phyloP scores from a whole-genome alignment of 2,329 filamentous ascomycete species.

The Cryphonectria japonica region DNA sequence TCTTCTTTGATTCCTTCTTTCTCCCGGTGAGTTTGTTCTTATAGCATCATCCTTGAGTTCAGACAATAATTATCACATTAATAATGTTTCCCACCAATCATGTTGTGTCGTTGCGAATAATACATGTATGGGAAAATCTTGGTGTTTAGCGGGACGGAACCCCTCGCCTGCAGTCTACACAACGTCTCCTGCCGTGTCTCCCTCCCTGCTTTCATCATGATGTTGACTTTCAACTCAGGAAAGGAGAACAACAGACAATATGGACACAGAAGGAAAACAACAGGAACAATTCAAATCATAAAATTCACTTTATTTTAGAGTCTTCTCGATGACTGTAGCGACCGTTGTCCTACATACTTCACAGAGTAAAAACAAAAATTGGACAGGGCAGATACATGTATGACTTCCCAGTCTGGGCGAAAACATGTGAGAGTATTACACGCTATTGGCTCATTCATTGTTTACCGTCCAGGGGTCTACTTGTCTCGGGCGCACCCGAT shows the following conservation, averaged over 20 bases:
- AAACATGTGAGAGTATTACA: constrained; percentile 6
- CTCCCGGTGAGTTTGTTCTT: not conserved
- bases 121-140: not conserved
- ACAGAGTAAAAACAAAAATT: not conserved
- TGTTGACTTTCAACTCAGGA: not conserved
- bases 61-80: not conserved
- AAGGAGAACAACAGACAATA: not conserved
- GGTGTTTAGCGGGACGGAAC: not conserved
- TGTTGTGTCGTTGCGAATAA: not conserved
- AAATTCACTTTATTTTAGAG: too few species aligned
- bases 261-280: not conserved
- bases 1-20: not conserved
- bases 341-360: not conserved
- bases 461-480: not conserved
- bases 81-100: not conserved
- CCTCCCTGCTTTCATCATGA: not conserved
- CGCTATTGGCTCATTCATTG: constrained; percentile 14
- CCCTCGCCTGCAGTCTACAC: not conserved
- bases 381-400: too few species aligned
- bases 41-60: not conserved
- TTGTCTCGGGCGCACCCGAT: not conserved
- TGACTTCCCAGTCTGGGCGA: not conserved
- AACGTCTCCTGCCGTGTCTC: too few species aligned
- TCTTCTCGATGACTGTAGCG: too few species aligned
- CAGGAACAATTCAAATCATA: too few species aligned